Conservation (phyloP, 2,329 filamentous ascomycete species). For the Aspergillus clavatus region DNA sequence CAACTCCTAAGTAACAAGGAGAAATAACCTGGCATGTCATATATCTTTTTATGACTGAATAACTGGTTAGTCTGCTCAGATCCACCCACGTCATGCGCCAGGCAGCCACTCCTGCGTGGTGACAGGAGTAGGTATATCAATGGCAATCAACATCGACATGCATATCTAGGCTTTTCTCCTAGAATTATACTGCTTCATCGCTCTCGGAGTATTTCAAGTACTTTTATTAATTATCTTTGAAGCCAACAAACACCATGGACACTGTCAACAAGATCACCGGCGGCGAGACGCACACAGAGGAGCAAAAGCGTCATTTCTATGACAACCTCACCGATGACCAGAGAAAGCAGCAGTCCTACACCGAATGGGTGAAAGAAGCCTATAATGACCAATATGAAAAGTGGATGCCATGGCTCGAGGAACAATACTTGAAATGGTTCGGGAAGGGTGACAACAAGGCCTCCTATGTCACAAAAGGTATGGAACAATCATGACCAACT, state of each 20-base stretch:
- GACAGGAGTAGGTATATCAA: too few relatives aligned
- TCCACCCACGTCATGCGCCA: too few relatives aligned
- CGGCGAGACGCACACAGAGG: slow-evolving; percentile 6
- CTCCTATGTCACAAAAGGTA: slow-evolving; percentile 51
- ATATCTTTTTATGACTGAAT: too few relatives aligned
- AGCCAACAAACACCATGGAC: not conserved
- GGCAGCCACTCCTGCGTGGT: too few relatives aligned
- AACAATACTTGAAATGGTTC: slow-evolving; percentile 53
- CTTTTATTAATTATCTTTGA: not conserved
- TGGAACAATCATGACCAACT: not conserved
- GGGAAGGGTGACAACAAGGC: slow-evolving; percentile 53
- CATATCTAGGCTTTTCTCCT: too few relatives aligned
- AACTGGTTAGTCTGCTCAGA: too few relatives aligned
- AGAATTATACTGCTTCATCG: too few relatives aligned
- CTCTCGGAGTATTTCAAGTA: too few relatives aligned
- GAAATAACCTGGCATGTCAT: too few relatives aligned
- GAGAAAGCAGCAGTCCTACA: slow-evolving; percentile 21
- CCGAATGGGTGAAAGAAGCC: slow-evolving; percentile 41
- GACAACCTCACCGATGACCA: slow-evolving; percentile 14
- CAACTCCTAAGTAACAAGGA: too few relatives aligned
- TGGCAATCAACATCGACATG: too few relatives aligned
- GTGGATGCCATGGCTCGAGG: slow-evolving; percentile 55
- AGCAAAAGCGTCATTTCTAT: slow-evolving; percentile 19
- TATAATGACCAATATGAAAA: slow-evolving; percentile 52
- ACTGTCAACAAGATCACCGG: not conserved